phyloP scores from a whole-genome alignment of 2,329 filamentous ascomycete genomes.

The Capronia americana region DNA sequence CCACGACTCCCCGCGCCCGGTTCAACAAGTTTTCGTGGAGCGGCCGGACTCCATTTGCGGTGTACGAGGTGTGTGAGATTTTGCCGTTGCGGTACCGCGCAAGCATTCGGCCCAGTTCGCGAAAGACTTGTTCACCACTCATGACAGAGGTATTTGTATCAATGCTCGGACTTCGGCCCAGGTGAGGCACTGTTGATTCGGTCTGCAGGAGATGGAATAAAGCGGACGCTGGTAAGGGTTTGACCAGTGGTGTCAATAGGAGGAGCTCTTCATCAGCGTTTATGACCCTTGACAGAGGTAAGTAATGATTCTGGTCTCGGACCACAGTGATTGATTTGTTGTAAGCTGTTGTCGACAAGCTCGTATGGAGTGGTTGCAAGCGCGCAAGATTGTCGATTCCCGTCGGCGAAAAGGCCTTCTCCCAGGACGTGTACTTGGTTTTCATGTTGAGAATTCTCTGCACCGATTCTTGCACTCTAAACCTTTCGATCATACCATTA shows the following conservation, averaged over 20 bases:
- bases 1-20: constrained; percentile 83
- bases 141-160: constrained; percentile 71
- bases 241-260: constrained; percentile 85
- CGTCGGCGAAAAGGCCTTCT: constrained; percentile 84
- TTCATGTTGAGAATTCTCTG: constrained; percentile 81
- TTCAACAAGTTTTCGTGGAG: constrained; percentile 94
- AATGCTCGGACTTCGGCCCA: constrained; percentile 53
- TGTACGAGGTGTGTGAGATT: constrained; percentile 92
- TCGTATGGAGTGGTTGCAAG: constrained; percentile 81
- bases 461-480: constrained; percentile 80
- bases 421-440: constrained; percentile 84
- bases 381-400: constrained; percentile 78
- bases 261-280: constrained; percentile 88
- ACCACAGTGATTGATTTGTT: constrained; percentile 93
- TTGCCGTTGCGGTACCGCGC: constrained; percentile 85
- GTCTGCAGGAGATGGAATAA: constrained; percentile 68
- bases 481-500: constrained; percentile 83
- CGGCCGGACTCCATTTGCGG: constrained; percentile 87
- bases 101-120: constrained; percentile 85
- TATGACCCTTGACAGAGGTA: constrained; percentile 82
- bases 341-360: constrained; percentile 83
- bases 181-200: constrained; percentile 48
- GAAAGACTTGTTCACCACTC: constrained; percentile 91
- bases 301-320: constrained; percentile 80
- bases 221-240: constrained; percentile 87